Percentiles rank a stretch among this genome's conserved stretches.
phyloP scores from a whole-genome alignment of 78 protist genomes.

The Dictyostelium firmibasis region DNA sequence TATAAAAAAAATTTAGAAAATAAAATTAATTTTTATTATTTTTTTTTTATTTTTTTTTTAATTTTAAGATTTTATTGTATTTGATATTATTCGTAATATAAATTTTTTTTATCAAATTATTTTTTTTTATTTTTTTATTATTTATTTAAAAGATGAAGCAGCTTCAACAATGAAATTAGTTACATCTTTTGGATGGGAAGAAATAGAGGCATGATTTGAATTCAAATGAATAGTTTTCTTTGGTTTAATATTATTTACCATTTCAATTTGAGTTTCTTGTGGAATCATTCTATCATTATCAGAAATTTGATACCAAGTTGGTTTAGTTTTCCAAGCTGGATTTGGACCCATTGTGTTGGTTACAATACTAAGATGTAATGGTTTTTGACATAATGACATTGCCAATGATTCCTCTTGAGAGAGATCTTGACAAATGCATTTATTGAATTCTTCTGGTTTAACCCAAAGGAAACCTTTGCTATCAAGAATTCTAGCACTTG shows the following conservation, averaged over 20 bases:
- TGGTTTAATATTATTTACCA: conserved; percentile 13
- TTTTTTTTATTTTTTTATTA: not conserved
- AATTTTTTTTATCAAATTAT: not conserved
- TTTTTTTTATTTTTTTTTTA: too few relatives aligned
- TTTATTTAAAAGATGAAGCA: conserved; percentile 12
- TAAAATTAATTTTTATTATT: too few relatives aligned
- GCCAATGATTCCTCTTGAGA: conserved; percentile 9
- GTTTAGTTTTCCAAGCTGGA: conserved; percentile 56
- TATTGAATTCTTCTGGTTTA: not conserved
- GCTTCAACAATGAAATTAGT: conserved; percentile 20
- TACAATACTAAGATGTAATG: not conserved
- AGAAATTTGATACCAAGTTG: conserved; percentile 27
- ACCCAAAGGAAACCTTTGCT: conserved; percentile 24
- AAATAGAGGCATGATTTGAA: conserved; percentile 21
- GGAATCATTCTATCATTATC: conserved; percentile 21
- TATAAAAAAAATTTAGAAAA: too few relatives aligned
- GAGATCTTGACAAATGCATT: conserved; percentile 5
- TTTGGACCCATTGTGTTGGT: not conserved
- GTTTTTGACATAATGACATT: conserved; percentile 23
- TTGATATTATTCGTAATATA: not conserved
- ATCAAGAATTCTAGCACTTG: not conserved
- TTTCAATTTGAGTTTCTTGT: conserved; percentile 16
- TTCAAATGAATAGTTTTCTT: conserved; percentile 17
- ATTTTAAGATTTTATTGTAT: not conserved
- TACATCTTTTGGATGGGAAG: conserved; percentile 47